Conservation (phyloP, 371 early-diverging fungal species). For the Mortierella sp. region DNA sequence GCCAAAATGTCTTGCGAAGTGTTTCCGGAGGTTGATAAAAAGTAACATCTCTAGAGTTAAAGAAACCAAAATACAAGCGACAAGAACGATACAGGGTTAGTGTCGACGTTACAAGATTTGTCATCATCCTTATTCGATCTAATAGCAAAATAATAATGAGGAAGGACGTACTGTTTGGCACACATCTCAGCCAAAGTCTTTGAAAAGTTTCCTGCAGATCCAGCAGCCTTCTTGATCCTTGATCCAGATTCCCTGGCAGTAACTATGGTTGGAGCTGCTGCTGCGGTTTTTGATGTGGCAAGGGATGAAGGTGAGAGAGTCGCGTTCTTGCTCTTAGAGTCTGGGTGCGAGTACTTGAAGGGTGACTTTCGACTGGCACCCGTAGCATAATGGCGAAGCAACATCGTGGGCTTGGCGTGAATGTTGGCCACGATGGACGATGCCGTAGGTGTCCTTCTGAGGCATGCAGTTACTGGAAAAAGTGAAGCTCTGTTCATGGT, state of each 20-base stretch:
- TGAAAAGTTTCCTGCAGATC: conserved; percentile 22
- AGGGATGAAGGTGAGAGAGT: conserved; percentile 31
- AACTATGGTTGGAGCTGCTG: neutral
- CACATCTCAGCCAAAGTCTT: conserved; percentile 50
- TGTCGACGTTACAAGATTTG: too few species aligned
- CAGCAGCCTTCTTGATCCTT: conserved; percentile 5
- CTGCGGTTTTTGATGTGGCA: conserved; percentile 1
- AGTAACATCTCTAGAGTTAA: conserved; percentile 30
- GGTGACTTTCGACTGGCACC: conserved; percentile 26
- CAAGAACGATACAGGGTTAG: neutral
- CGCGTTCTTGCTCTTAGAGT: conserved; percentile 31
- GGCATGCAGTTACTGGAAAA: conserved; percentile 5
- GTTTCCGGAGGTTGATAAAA: conserved; percentile 46
- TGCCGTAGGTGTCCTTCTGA: conserved; percentile 8
- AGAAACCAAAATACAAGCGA: neutral
- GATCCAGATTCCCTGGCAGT: conserved; percentile 14
- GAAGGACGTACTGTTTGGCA: conserved; percentile 37
- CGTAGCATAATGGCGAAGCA: conserved; percentile 21
- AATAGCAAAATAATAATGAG: neutral
- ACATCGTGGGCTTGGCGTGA: neutral
- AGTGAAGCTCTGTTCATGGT: conserved; percentile 26
- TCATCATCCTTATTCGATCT: too few species aligned
- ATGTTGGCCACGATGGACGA: neutral
- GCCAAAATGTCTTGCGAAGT: conserved; percentile 38
- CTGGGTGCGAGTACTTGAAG: conserved; percentile 43